Evolutionary conservation across 2,329 filamentous ascomycete genomes (phyloP), one percentile per base, ranked within the genome.

Genomic region (Aureobasidium sp.): DNA sequence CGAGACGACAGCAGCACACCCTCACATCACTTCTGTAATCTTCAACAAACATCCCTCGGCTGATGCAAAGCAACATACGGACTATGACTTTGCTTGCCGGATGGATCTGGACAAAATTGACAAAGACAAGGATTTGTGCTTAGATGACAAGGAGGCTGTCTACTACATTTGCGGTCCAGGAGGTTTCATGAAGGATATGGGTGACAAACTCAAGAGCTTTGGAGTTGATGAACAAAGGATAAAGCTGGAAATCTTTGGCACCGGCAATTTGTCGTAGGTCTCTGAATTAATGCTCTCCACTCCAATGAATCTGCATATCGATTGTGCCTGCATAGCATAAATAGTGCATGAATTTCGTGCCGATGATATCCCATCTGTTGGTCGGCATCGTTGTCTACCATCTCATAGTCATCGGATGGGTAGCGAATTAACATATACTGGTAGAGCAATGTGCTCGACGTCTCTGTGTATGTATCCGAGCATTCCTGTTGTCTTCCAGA

Each of bases 81-180:
- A 88, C 66, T 89, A 86, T 71, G 74, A 87, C 62, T 78, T 83
- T 66, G 73, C 75, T 9, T 83, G 86, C 3, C 78, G 83, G 7
- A 73, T 89, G 16, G 78, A 85, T 62, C 70, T 91, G n/a, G 72
- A 76, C 36, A 79, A 77, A 59, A 69, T 90, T 41, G 79, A 82
- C 64, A 70, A 73, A 29, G 75, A 81, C 8, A 68, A 74, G 0
- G 76, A 82, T 49, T 74, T 92, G n/a, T 83, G 80, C 66, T 69
- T 86, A 1, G 75, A 77, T 25, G 76, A 87, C 66, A 54, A 72
- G 0, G 74, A 74, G 45, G 79, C 89, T 0, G 77, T 85, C 68
- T 92, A 91, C 72, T 91, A 83, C 67, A 75, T 90, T 59, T 92
- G 89, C 68, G 89, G 89, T 0, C 88, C 89, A 0, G 78, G 80